Evolutionary conservation across 495 filamentous ascomycete species (phyloP).

Genomic region (Jackrogersella minutella): DNA sequence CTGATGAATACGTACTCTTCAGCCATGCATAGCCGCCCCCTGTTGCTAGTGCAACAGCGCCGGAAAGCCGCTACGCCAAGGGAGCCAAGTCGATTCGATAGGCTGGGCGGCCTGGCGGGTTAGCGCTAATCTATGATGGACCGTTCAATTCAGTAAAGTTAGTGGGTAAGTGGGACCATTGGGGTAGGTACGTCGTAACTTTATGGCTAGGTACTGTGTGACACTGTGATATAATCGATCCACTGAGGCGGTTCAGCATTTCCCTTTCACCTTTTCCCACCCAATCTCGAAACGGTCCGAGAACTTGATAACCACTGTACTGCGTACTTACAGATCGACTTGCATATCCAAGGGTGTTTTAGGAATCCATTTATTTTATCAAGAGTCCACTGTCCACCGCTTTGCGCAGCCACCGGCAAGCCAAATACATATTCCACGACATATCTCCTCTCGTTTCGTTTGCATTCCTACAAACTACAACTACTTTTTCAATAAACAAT

Average conservation of each 20-base stretch:
- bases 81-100: constrained; percentile 20
- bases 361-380: neutral
- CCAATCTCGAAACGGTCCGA: constrained; percentile 22
- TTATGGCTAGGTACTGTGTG: too few relatives aligned
- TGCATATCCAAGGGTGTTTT: constrained; percentile 8
- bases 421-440: constrained; percentile 36
- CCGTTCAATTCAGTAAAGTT: neutral
- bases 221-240: constrained; percentile 14
- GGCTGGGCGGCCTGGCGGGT: constrained; percentile 4
- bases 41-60: constrained; percentile 15
- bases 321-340: neutral
- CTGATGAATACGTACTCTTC: constrained; percentile 6
- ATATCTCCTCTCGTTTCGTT: constrained; percentile 1
- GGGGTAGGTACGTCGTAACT: too few relatives aligned
- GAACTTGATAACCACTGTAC: constrained; percentile 13
- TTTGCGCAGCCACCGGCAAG: constrained; percentile 32
- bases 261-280: neutral
- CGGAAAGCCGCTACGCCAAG: constrained; percentile 16
- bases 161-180: constrained; percentile 3
- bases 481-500: neutral
- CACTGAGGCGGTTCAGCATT: constrained; percentile 29
- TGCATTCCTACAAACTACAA: constrained; percentile 22
- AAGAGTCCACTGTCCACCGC: constrained; percentile 18
- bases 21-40: constrained; percentile 34
- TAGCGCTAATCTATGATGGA: neutral